Conservation (phyloP, 2,329 filamentous ascomycete species). For the Metarhizium brunneum region DNA sequence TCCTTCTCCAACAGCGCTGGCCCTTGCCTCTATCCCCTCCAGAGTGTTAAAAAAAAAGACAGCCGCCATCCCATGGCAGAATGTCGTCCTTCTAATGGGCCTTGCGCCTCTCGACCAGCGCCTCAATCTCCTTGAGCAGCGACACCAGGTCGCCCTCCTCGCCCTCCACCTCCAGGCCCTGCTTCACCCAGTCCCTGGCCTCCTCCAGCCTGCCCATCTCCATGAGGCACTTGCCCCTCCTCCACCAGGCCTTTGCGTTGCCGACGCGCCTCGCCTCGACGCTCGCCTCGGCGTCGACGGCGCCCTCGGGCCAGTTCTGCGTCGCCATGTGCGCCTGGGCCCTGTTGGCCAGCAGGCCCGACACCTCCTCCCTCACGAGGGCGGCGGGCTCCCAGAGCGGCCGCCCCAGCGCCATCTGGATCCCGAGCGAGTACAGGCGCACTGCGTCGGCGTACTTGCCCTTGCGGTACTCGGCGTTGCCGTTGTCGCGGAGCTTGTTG, state of each 20-base stretch:
- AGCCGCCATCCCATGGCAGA: neutral
- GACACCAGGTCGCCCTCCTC: conserved; percentile 55
- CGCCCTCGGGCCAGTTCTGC: conserved; percentile 73
- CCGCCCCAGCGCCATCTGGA: conserved; percentile 77
- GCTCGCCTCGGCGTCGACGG: conserved; percentile 79
- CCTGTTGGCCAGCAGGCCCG: conserved; percentile 72
- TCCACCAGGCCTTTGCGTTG: conserved; percentile 94
- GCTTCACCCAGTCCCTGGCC: conserved; percentile 67
- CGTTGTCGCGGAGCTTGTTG: conserved; percentile 80
- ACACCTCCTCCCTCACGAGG: conserved; percentile 76
- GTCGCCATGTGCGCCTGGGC: conserved; percentile 84
- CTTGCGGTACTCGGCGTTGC: conserved; percentile 77
- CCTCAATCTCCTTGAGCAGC: conserved; percentile 54
- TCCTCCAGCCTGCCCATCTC: conserved; percentile 89
- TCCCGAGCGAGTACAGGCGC: conserved; percentile 72
- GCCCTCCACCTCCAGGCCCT: conserved; percentile 75
- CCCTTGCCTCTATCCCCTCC: too few relatives aligned
- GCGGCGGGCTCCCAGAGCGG: conserved; percentile 83
- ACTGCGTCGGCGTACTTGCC: conserved; percentile 65
- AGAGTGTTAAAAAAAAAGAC: too few relatives aligned
- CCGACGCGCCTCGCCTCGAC: conserved; percentile 79
- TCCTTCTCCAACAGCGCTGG: too few relatives aligned
- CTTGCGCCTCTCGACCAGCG: conserved; percentile 31
- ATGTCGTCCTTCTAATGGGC: neutral
- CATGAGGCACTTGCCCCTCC: conserved; percentile 70